phyloP scores from a whole-genome alignment of 2,329 filamentous ascomycete species.

The Xylaria sp. region DNA sequence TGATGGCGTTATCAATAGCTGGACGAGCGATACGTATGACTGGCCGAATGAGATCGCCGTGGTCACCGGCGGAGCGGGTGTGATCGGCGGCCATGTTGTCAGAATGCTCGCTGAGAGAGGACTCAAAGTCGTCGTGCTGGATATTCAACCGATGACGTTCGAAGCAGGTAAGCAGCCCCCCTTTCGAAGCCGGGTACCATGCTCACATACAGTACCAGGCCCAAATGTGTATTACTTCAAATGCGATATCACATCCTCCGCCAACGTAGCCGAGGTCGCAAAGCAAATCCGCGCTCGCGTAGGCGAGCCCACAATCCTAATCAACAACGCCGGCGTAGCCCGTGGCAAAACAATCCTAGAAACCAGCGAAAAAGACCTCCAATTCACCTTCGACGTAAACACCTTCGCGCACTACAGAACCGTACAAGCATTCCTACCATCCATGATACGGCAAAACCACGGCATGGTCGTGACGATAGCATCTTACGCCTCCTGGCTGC shows the following conservation, averaged over 20 bases:
- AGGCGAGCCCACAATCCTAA: constrained; percentile 34
- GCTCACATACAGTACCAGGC: constrained; percentile 31
- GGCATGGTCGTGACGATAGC: constrained; percentile 54
- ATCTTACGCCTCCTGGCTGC: constrained; percentile 49
- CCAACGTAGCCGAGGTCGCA: constrained; percentile 41
- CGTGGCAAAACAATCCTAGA: constrained; percentile 43
- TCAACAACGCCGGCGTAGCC: constrained; percentile 40
- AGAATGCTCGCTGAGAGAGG: constrained; percentile 58
- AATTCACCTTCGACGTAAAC: constrained; percentile 48
- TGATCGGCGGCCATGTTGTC: constrained; percentile 65
- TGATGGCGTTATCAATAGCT: constrained; percentile 44
- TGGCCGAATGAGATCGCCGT: constrained; percentile 67
- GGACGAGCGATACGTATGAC: constrained; percentile 50
- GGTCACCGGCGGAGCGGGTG: constrained; percentile 68
- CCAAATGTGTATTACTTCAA: constrained; percentile 61
- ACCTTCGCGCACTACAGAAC: constrained; percentile 46
- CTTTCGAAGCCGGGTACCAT: constrained; percentile 19
- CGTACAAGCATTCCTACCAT: constrained; percentile 47
- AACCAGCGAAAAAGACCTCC: constrained; percentile 38
- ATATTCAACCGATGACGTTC: constrained; percentile 50
- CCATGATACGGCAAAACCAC: constrained; percentile 45
- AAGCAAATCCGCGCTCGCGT: constrained; percentile 37
- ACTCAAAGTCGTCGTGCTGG: constrained; percentile 65
- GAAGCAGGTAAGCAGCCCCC: constrained; percentile 22
- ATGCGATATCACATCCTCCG: constrained; percentile 61